A percentile compares a stretch with the other conserved stretches of the same genome.
phyloP scores from a whole-genome alignment of 129 eudicot genomes.

The Lonicera japonica region DNA sequence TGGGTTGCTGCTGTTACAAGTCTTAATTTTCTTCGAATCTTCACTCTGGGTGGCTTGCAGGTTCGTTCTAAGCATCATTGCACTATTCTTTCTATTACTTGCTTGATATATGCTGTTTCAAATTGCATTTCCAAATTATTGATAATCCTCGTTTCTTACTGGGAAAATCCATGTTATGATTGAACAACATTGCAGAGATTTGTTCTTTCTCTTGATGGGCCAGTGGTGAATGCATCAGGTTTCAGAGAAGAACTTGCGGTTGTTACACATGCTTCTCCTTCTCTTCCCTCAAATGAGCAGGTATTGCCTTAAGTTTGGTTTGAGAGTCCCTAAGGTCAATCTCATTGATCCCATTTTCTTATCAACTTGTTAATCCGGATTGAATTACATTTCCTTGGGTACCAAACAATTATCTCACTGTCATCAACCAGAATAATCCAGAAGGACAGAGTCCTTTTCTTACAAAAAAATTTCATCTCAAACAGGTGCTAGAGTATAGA shows the following conservation, averaged over 20 bases:
- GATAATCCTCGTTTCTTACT: no score
- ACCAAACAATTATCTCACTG: not conserved
- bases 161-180: not conserved
- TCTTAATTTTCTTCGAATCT: constrained; percentile 79
- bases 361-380: not conserved
- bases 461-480: not conserved
- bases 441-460: no score
- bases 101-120: no score
- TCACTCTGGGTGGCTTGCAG: constrained; percentile 92
- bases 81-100: not conserved
- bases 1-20: constrained; percentile 98
- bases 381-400: not conserved
- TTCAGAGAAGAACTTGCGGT: constrained; percentile 79
- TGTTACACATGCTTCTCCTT: constrained; percentile 74
- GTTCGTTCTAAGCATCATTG: constrained; percentile 21
- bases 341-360: not conserved
- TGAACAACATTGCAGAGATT: constrained; percentile 36
- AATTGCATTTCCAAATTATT: not conserved
- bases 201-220: constrained; percentile 89
- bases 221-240: constrained; percentile 92
- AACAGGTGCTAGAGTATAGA: constrained; percentile 77
- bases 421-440: not conserved
- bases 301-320: constrained; percentile 16
- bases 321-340: not conserved
- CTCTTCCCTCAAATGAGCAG: constrained; percentile 88